phyloP scores from a whole-genome alignment of 2,329 filamentous ascomycete species.

The Fusarium tjaetaba region DNA sequence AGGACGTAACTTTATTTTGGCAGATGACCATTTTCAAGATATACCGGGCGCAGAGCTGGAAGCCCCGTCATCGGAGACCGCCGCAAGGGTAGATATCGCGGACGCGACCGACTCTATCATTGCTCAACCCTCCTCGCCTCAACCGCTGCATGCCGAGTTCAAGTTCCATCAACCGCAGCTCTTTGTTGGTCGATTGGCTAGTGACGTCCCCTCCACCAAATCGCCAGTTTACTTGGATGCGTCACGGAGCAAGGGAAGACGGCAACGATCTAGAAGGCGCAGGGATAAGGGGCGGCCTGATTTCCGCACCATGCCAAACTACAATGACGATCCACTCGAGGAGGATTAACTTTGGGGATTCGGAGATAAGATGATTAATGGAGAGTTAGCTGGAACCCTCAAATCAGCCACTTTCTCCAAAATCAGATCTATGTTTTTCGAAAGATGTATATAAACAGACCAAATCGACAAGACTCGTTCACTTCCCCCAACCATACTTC shows the following conservation, averaged over 20 bases:
- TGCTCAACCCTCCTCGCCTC: conserved; percentile 29
- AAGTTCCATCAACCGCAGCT: conserved; percentile 46
- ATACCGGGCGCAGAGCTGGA: background rate
- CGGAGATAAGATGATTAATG: conserved; percentile 2
- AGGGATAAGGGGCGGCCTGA: conserved; percentile 45
- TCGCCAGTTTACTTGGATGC: background rate
- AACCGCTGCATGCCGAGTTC: conserved; percentile 32
- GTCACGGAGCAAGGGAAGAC: conserved; percentile 15
- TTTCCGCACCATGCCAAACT: conserved; percentile 47
- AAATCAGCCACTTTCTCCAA: background rate
- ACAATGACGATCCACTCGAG: conserved; percentile 49
- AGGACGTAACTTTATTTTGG: background rate
- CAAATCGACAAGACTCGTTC: background rate
- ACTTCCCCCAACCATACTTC: background rate
- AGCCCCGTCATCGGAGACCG: conserved; percentile 4
- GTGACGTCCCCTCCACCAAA: conserved; percentile 1
- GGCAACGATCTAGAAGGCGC: conserved; percentile 25
- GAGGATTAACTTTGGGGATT: conserved; percentile 22
- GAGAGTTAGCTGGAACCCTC: background rate
- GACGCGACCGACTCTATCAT: conserved; percentile 18
- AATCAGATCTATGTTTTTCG: background rate
- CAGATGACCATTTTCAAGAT: background rate
- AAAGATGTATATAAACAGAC: background rate
- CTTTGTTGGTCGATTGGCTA: conserved; percentile 47
- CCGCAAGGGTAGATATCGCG: conserved; percentile 1